Conservation (phyloP, 345 rosid genomes). For the Populus alba region DNA sequence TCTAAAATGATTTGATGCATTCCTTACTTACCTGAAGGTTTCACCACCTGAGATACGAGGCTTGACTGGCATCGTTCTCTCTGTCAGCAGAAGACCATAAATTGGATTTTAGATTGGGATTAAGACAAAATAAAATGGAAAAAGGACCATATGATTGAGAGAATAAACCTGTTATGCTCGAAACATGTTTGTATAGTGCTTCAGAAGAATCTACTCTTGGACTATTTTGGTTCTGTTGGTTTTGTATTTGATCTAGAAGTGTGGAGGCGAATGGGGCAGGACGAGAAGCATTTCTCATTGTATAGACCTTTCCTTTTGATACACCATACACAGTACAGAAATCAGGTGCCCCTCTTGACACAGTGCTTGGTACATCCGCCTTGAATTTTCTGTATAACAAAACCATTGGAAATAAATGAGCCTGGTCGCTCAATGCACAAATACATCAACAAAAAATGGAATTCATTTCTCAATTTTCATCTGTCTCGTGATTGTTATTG, state of each 20-base stretch:
- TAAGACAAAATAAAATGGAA: background rate
- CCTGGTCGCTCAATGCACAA: too few species aligned
- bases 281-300: constrained; percentile 52
- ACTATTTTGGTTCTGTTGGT: constrained; percentile 14
- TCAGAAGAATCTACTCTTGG: constrained; percentile 23
- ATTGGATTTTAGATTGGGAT: too few species aligned
- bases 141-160: background rate
- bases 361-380: too few species aligned
- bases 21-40: constrained; percentile 42
- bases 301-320: constrained; percentile 35
- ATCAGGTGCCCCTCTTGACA: too few species aligned
- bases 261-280: constrained; percentile 65
- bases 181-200: constrained; percentile 27
- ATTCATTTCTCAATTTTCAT: too few species aligned
- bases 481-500: too few species aligned
- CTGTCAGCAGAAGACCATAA: constrained; percentile 26
- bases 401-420: too few species aligned
- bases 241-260: constrained; percentile 38
- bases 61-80: constrained; percentile 31
- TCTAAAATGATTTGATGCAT: too few species aligned
- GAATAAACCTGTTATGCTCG: constrained; percentile 50
- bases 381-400: too few species aligned
- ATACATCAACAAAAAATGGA: too few species aligned
- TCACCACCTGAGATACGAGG: constrained; percentile 50
- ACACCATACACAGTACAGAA: too few species aligned